Base-by-base conservation (phyloP, 2,329 filamentous ascomycete species). In the Aureobasidium melanogenum region DNA sequence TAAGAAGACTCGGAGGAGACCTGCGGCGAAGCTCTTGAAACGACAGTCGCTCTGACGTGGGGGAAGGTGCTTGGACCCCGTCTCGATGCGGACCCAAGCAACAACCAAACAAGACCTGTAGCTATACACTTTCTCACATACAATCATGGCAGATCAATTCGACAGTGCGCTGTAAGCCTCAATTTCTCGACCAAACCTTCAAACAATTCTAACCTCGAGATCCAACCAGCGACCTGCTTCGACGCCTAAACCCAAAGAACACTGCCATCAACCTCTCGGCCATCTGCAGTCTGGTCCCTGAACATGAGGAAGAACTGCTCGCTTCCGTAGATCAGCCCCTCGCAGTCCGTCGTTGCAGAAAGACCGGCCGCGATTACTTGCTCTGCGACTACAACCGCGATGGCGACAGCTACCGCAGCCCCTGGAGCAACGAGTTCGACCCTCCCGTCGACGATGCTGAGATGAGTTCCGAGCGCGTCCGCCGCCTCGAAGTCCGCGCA, bases 361-460 rank as follows among this genome's bases (percentile, higher is more conserved):
- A 92, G 76, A 88, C 90, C 34, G 91, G 91, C 69, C 89, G 93
- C 68, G 94, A 97, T 78, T 99, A 96, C 80, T 85, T 99, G 56
- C 88, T 97, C 71, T 99, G 94, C 82, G 94, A 99, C 83, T 99
- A 99, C 83, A 99, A 99, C 82, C 92, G 94, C 66, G 94, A 99
- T 77, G 94, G 94, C 65, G 93, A 97, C 79, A 95, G 89, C 77
- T 96, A 96, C 83, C 88, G 94, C 65, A 96, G 90, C 66, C 94
- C 94, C n/a, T 99, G 94, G 94, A 94, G 88, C 78, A 97, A 97
- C 78, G 89, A 96, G 76, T 99, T 99, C 75, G 91, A 97, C 73
- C 94, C 93, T 19, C 88, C 91, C 15, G 82, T 96, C 63, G 82
- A 81, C 54, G 83, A 84, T 52, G 85, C 84, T 26, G 92, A 96